Base-by-base conservation (phyloP, 768 basidiomycete species). In the Psilocybe azurescens region DNA sequence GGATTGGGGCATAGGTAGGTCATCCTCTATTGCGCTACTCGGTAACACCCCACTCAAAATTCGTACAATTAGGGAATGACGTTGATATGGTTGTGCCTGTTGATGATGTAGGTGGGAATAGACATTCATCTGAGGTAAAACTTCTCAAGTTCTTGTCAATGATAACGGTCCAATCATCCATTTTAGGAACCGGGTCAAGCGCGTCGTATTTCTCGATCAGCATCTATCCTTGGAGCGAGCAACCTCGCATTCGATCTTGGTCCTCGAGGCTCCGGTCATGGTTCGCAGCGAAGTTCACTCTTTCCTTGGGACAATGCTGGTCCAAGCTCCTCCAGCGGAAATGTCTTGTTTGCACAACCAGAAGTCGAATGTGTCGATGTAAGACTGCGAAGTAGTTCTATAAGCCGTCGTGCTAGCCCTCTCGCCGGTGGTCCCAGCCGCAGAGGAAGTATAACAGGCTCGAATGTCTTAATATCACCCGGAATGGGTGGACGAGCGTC, bases 241-340 rank as follows among this genome's bases (percentile, higher is more conserved):
- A 75, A 86, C 60, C 74, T 89, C 47, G 83, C 78, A 11, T 67
- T 84, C 53, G 82, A 83, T 49, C 62, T 81, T 5, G 79, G 73
- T 38, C 65, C 73, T 9, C 71, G 76, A 30, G 77, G 78, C 44
- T 72, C 73, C 33, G 72, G 75, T 46, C 76, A 78, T 50, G 83
- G 78, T 30, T 90, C 90, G 18, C 90, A 91, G 68, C 79, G 82
- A 36, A 90, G 86, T 64, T 86, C 88, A 8, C 70, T 93, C 32
- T 93, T 93, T 70, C 92, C 93, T 5, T 94, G 92, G 92, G 91
- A 94, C 69, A 84, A 93, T 70, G 91, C 91, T 4, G 89, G 87
- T 3, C 77, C 83, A 5, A 79, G 78, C 44, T 90, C 88, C 55
- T 89, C 89, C 1, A 87, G 83, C 33, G 78, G 76, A 33, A 83